Evolutionary conservation across 345 rosid species (phyloP), one percentile per base, ranked within the genome.

Genomic region (Sapria himalayana): DNA sequence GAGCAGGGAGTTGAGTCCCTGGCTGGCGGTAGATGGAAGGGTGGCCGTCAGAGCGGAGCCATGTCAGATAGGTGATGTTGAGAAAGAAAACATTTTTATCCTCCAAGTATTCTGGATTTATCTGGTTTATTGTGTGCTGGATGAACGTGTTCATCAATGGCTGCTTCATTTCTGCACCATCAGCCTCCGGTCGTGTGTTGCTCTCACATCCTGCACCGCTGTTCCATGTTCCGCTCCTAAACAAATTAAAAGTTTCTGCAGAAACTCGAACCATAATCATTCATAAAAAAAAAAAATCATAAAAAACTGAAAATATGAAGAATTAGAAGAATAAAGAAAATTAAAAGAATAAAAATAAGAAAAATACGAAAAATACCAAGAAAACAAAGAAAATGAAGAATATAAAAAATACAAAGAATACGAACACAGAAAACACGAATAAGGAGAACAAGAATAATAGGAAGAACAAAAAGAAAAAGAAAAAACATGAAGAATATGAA

Each of bases 21-120:
- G 63, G 61, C 61, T 73, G 84, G n/a, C 86, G 71, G 58, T 76
- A 51, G 43, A 46, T 60, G 22, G 95, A 76, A 17, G 95, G 95
- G 45, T 91, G 93, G 22, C 74, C 74, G n/a, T 25, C 44, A 7
- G 19, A 37, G 7, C 45, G 13, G 34, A 39, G 22, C 37, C 29
- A 25, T 31, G 45, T 36, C 18, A 49, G 45, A 15, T n/a, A 38
- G 14, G 19, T 20, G 20, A 49, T 49, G 46, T 49, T 40, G 5
- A 39, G 22, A 17, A 15, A 49, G 14, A 18, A 20, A 14, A 18
- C n/a, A n/a, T n/a, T n/a, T n/a, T n/a, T n/a, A n/a, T n/a, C 45
- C 53, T 49, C 29, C 41, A 42, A 38, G 3, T 22, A 9, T 31
- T 37, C 24, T 27, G 15, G 11, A 18, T 39, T 19, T 31, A 19